Conservation (phyloP, 805 yeast species). For the Nakazawaea ishiwadae region DNA sequence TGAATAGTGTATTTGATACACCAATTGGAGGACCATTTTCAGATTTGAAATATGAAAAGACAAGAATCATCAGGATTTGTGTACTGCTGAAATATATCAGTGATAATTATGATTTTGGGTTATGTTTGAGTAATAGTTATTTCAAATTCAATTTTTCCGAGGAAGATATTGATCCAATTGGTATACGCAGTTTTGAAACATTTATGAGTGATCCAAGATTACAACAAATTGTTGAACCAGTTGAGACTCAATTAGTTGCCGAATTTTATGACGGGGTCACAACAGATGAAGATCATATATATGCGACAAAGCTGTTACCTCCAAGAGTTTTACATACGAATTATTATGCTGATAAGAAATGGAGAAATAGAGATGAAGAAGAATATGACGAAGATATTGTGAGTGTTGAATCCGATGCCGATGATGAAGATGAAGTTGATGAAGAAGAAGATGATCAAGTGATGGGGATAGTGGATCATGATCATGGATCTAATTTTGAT, state of each 20-base stretch:
- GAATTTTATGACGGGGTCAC: background rate
- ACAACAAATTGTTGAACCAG: conserved; percentile 31
- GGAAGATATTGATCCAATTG: conserved; percentile 1
- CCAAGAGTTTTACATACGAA: background rate
- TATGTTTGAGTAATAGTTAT: conserved; percentile 39
- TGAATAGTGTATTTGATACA: conserved; percentile 53
- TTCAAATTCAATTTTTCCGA: conserved; percentile 33
- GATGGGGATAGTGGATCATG: conserved; percentile 18
- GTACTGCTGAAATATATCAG: conserved; percentile 48
- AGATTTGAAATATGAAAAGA: conserved; percentile 41
- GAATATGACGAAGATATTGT: conserved; percentile 22
- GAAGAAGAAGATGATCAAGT: conserved; percentile 9
- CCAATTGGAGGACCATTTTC: conserved; percentile 60
- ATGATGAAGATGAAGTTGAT: conserved; percentile 25
- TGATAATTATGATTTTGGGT: conserved; percentile 43
- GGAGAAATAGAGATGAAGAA: conserved; percentile 16
- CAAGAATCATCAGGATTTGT: conserved; percentile 46
- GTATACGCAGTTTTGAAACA: background rate
- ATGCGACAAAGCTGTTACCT: background rate
- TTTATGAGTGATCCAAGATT: conserved; percentile 34
- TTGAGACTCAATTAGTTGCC: conserved; percentile 16
- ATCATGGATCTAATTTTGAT: conserved; percentile 16
- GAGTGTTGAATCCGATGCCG: conserved; percentile 27
- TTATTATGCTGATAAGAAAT: conserved; percentile 1
- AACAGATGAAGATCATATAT: conserved; percentile 1